Conservation (phyloP, 2,329 filamentous ascomycete genomes). For the Endoconidiophora laricicola region DNA sequence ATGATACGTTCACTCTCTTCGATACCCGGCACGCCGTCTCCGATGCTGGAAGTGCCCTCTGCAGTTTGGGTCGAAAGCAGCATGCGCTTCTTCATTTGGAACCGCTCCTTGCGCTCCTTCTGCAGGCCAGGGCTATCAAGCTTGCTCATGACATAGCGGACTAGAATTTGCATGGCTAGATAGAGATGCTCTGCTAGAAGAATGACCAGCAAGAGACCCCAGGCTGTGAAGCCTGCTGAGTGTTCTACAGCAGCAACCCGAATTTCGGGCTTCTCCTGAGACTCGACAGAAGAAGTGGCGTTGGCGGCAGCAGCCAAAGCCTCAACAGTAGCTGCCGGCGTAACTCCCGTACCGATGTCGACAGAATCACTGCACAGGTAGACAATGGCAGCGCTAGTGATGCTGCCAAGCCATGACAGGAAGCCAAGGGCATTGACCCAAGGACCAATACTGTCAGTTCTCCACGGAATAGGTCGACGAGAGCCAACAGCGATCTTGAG, state of each 20-base stretch:
- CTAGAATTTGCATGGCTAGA: constrained; percentile 55
- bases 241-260: constrained; percentile 5
- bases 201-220: constrained; percentile 67
- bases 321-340: background rate
- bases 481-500: constrained; percentile 86
- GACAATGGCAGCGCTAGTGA: constrained; percentile 75
- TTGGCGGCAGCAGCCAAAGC: background rate
- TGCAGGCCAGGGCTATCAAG: constrained; percentile 75
- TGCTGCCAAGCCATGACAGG: constrained; percentile 80
- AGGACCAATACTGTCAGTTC: constrained; percentile 84
- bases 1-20: constrained; percentile 46
- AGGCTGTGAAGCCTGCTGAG: constrained; percentile 38
- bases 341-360: constrained; percentile 22
- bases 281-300: background rate
- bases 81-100: constrained; percentile 60
- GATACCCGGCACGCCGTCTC: constrained; percentile 29
- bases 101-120: constrained; percentile 70
- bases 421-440: constrained; percentile 78
- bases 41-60: constrained; percentile 36
- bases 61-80: constrained; percentile 44
- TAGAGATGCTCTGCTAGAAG: constrained; percentile 83
- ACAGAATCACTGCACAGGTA: constrained; percentile 54
- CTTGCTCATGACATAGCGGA: constrained; percentile 58
- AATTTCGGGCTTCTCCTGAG: background rate
- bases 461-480: constrained; percentile 75